A percentile compares a stretch with the other conserved stretches of the same genome.
These are phyloP conservation scores for Papiliotrema laurentii DNA, from an alignment of 1,284 basidiomycete genomes.

Conservation along the genomic window DNA sequence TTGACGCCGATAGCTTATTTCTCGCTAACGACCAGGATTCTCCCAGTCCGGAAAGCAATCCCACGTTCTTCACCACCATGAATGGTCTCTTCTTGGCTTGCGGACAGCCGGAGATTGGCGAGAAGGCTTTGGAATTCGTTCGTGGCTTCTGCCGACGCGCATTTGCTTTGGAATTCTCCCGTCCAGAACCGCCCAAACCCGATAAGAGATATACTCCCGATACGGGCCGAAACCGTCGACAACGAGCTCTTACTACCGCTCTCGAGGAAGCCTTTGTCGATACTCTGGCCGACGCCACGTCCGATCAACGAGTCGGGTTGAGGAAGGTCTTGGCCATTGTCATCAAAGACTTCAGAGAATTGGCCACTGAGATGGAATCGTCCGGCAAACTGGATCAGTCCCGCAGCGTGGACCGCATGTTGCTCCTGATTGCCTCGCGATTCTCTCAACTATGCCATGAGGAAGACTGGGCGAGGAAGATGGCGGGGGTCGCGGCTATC, in stretches of 20 bases:
- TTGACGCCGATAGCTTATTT: neutral
- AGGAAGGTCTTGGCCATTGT: conserved; percentile 60
- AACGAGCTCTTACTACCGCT: conserved; percentile 36
- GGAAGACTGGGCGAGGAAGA: conserved; percentile 79
- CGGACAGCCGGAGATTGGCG: conserved; percentile 20
- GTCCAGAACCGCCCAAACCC: conserved; percentile 17
- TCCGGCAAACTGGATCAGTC: conserved; percentile 56
- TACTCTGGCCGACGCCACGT: conserved; percentile 63
- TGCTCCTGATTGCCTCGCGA: conserved; percentile 73
- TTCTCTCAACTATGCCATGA: conserved; percentile 82
- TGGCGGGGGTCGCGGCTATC: conserved; percentile 80
- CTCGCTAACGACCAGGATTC: conserved; percentile 19
- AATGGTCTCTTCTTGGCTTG: conserved; percentile 36
- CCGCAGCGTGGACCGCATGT: conserved; percentile 49
- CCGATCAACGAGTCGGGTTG: conserved; percentile 59
- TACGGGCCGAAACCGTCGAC: conserved; percentile 26
- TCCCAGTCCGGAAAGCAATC: conserved; percentile 31
- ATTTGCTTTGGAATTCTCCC: conserved; percentile 35
- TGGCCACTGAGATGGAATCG: conserved; percentile 47
- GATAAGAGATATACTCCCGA: conserved; percentile 21
- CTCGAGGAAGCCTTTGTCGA: conserved; percentile 68
- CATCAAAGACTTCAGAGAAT: conserved; percentile 64
- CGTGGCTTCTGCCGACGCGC: conserved; percentile 32
- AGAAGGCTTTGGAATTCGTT: conserved; percentile 33
- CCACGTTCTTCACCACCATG: conserved; percentile 34